phyloP scores from a whole-genome alignment of 208 protist genomes.

The Vickermania ingenoplastis region DNA sequence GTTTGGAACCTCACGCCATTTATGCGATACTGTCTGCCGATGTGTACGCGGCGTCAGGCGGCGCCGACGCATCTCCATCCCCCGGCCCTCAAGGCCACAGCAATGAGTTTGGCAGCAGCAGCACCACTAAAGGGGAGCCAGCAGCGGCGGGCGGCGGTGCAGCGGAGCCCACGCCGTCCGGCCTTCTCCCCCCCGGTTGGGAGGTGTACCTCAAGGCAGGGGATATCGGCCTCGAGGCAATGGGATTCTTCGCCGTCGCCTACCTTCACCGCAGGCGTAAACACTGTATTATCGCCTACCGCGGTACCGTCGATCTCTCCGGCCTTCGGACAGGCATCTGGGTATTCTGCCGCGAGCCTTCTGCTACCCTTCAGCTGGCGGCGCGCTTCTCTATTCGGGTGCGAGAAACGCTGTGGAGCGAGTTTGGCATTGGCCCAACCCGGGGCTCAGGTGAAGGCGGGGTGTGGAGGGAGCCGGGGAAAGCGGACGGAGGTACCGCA shows the following conservation, averaged over 20 bases:
- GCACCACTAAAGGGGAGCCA: no score
- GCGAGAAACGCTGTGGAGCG: conserved; percentile 21
- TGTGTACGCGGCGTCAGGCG: conserved; percentile 54
- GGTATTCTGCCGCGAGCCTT: conserved; percentile 87
- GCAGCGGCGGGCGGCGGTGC: no score
- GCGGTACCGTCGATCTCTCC: conserved; percentile 76
- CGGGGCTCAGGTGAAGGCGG: neutral
- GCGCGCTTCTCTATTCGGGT: conserved; percentile 82
- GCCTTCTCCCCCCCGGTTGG: conserved; percentile 58
- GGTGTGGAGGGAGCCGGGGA: neutral
- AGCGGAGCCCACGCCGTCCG: no score
- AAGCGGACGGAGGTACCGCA: neutral
- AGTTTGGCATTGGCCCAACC: neutral
- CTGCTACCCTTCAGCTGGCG: conserved; percentile 78
- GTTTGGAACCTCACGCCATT: conserved; percentile 45
- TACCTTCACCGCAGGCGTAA: conserved; percentile 55
- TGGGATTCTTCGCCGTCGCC: conserved; percentile 80
- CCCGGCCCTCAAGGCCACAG: no score
- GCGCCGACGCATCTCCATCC: neutral
- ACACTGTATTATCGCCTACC: conserved; percentile 81
- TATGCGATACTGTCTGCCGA: conserved; percentile 70
- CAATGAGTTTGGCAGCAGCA: no score
- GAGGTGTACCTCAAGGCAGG: conserved; percentile 47
- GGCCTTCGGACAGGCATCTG: conserved; percentile 75
- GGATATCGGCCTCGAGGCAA: conserved; percentile 59